Conservation (phyloP, 768 basidiomycete species). For the Suillus variegatus region DNA sequence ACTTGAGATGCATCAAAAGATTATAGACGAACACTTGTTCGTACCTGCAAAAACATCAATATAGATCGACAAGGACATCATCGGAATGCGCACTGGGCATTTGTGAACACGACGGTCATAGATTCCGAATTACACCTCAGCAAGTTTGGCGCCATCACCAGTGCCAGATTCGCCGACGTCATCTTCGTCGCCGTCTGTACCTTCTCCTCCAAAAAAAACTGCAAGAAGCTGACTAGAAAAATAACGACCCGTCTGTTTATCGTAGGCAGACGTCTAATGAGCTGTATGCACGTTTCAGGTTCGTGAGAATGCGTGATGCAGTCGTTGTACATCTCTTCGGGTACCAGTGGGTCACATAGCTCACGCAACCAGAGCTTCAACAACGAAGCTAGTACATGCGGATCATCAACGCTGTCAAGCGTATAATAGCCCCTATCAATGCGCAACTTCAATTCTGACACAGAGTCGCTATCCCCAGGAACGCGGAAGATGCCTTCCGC, state of each 20-base stretch:
- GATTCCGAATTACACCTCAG: constrained; percentile 84
- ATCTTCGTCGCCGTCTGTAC: constrained; percentile 80
- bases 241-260: constrained; percentile 85
- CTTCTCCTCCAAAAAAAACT: constrained; percentile 81
- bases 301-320: constrained; percentile 73
- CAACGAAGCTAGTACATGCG: constrained; percentile 85
- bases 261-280: constrained; percentile 78
- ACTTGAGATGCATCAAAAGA: constrained; percentile 77
- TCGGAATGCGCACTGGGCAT: constrained; percentile 70
- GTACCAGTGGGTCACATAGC: constrained; percentile 88
- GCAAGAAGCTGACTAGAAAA: constrained; percentile 89
- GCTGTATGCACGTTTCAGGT: constrained; percentile 67
- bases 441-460: constrained; percentile 84
- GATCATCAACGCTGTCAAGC: constrained; percentile 86
- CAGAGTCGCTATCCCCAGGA: constrained; percentile 86
- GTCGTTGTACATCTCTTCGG: constrained; percentile 89
- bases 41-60: constrained; percentile 50
- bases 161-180: constrained; percentile 84
- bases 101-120: constrained; percentile 89
- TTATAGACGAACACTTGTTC: constrained; percentile 90
- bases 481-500: constrained; percentile 92
- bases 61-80: background rate
- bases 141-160: constrained; percentile 92
- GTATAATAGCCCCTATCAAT: constrained; percentile 93
- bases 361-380: constrained; percentile 95